Evolutionary conservation across 2,329 filamentous ascomycete species (phyloP), one percentile per base, ranked within the genome.

Genomic region (Hymenoscyphus fructigenus): DNA sequence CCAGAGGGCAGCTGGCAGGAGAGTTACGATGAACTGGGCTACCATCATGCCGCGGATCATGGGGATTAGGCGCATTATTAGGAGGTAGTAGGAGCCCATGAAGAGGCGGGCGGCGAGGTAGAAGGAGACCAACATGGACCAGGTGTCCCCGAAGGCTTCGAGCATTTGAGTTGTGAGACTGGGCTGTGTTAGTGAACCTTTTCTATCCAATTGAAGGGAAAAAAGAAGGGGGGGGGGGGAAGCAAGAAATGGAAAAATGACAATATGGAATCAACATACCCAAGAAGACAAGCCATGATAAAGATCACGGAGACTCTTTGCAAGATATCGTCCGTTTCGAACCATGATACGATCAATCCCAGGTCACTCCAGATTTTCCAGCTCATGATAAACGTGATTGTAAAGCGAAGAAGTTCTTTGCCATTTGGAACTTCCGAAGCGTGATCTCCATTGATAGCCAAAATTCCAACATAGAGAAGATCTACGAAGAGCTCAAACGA

Each of bases 401-500:
- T 76, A 70, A 89, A 89, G 32, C 82, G 80, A 23, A 88, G 78
- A n/a, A 89, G 76, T 57, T 85, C 81, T 36, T 80, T 71, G 0
- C 83, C 85, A 10, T 80, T 83, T 0, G 86, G 79, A 61, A 84
- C 76, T 70, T 88, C 85, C 14, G 84, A 81, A 14, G 85, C 83
- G 61, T 81, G 82, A 71, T 89, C 87, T 28, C 86, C 87, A 57
- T 87, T 86, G 70, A 87, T 82, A 32, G 86, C 85, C 59, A 89
- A 83, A 66, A 89, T 89, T 20, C 67, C 69, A 41, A 73, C 79
- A 66, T 88, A 88, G 44, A 88, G 79, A 41, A 88, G 78, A 70
- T 89, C 87, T 14, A 88, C 82, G 70, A 89, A 89, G 1, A 90
- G 81, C 73, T 89, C 87, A 70, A 88, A 88, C 17, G 81, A 83